Base-by-base conservation (phyloP, 768 basidiomycete species). In the Hydnomerulius pinastri region DNA sequence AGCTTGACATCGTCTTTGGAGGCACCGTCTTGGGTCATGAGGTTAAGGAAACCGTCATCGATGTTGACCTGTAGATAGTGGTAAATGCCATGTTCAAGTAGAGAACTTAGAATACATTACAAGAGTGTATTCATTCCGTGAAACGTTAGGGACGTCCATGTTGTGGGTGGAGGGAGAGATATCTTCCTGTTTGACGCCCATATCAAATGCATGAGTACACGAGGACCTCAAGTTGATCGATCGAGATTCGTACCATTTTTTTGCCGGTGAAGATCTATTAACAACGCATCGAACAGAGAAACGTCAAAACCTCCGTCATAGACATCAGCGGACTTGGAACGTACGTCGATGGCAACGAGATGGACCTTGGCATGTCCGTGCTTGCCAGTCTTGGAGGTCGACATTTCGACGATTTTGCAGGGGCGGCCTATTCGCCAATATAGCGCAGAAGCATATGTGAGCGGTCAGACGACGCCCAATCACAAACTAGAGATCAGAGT, bases 361-460 rank as follows among this genome's bases (percentile, higher is more conserved):
- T 98, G 94, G 68, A 98, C 97, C 77, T 98, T 99, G 73, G 97
- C 96, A 78, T 99, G 96, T 64, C 96, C 96, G 79, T 98, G 96
- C 85, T 98, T 98, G 64, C 96, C 95, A 41, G 94, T 96, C 85
- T 98, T 98, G 71, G 95, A 98, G 77, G 95, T 97, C 56, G 93
- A 96, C 95, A 97, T 98, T 72, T 97, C 94, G 63, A 94, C 86
- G 75, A 93, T 93, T 80, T 98, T 98, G 90, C 95, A 98, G 59
- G 95, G 95, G 62, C 94, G 85, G 61, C 79, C 87, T 89, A 36
- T 23, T 21, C 23, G 58, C 23, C 39, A 47, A 21, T 18, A 29
- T 28, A 23, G 36, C 8, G 25, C 5, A 37, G 29, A 13, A 13
- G 29, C 29, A 4, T 12, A 21, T 41, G 41, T 45, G 18, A 49